A percentile compares a stretch with the other conserved stretches of the same genome.
These are phyloP conservation scores for Nowakowskiella sp. DNA, from an alignment of 192 early-diverging fungal genomes.

Conservation along the genomic window DNA sequence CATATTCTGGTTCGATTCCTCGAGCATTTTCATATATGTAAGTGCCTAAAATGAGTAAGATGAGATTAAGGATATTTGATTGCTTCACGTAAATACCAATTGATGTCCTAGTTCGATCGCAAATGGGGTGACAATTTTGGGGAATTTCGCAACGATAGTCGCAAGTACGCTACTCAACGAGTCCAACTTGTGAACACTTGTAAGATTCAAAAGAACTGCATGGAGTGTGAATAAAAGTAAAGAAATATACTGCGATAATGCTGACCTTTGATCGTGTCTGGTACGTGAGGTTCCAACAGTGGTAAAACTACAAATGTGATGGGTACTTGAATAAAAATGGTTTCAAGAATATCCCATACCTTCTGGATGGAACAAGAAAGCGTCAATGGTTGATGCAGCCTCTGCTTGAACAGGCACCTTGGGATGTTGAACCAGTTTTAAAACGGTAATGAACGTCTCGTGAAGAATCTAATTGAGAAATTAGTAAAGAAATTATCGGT, in stretches of 20 bases:
- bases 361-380: background rate
- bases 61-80: background rate
- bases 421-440: slow-evolving; percentile 55
- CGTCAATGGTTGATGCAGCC: slow-evolving; percentile 26
- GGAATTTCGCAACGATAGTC: slow-evolving; percentile 83
- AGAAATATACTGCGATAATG: background rate
- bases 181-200: slow-evolving; percentile 90
- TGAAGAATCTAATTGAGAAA: slow-evolving; percentile 9
- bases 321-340: background rate
- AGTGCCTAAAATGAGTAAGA: slow-evolving; percentile 7
- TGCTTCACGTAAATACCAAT: slow-evolving; percentile 38
- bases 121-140: slow-evolving; percentile 85
- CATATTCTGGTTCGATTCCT: slow-evolving; percentile 45
- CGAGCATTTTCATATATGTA: slow-evolving; percentile 79
- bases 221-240: slow-evolving; percentile 4
- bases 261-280: slow-evolving; percentile 71
- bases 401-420: slow-evolving; percentile 85
- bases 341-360: background rate
- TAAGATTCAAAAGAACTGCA: slow-evolving; percentile 66
- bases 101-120: slow-evolving; percentile 81
- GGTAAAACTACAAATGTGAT: background rate
- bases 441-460: slow-evolving; percentile 27
- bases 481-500: background rate
- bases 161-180: slow-evolving; percentile 81
- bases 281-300: slow-evolving; percentile 53